Base-by-base conservation (phyloP, 2,329 filamentous ascomycete genomes). In the Fusarium sp. region DNA sequence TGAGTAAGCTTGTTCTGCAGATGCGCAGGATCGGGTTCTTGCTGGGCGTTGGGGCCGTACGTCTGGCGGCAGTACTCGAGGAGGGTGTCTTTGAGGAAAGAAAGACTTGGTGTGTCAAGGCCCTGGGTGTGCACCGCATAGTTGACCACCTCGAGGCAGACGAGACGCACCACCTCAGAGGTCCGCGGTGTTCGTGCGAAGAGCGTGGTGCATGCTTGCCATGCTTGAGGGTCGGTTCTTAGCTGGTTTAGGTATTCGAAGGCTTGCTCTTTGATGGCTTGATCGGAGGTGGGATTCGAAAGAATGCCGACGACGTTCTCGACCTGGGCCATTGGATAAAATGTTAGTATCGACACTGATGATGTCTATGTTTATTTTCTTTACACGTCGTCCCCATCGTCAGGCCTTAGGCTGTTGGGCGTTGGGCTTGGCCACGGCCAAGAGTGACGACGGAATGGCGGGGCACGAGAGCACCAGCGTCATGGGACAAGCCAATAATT, bases 1-100 rank as follows among this genome's bases (percentile, higher is more conserved):
- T 99, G 96, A 47, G 95, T 95, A 72, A 99, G 89, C 83, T 99
- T 99, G 84, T 98, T 99, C 82, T 98, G 95, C 44, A 99, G 91
- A 71, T 89, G 88, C 27, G 89, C 80, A 9, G 91, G 89, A 78
- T 99, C 96, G 68, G 91, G 82, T 62, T 86, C 84, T 62, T 88
- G 86, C 59, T 88, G 86, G 10, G 84, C 80, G 36, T 84, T 84
- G 40, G 86, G 84, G 56, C 90, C 88, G 79, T 98, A 98, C 51
- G 88, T 90, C 74, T 91, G 89, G 71, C 89, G 89, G 65, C 96
- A 87, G 80, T 98, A 98, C 73, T 89, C 88, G 82, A 97, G 86
- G 71, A 99, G 84, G 46, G 90, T 92, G 73, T 96, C 91, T 80
- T 93, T 94, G 75, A 98, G 89, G 77, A 91, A 91, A 50, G 85